Conservation (phyloP, 2,329 filamentous ascomycete genomes). For the Claviceps sp. region DNA sequence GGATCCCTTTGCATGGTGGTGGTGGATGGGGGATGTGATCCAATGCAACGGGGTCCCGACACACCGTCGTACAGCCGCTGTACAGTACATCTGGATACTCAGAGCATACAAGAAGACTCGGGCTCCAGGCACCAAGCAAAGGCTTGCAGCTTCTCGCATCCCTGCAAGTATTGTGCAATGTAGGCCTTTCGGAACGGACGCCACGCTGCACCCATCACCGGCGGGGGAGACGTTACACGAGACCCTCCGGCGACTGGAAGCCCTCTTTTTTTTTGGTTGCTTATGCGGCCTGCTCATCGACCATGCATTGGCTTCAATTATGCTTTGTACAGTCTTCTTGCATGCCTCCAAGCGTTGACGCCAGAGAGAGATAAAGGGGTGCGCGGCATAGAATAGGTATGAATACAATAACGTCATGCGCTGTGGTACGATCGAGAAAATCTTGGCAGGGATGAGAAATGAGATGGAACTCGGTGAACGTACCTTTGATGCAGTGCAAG, state of each 20-base stretch:
- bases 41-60: conserved; percentile 7
- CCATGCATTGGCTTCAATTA: background rate
- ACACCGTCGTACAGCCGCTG: conserved; percentile 11
- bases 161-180: conserved; percentile 8
- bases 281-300: background rate
- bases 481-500: conserved; percentile 2
- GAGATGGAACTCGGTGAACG: conserved; percentile 3
- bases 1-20: conserved; percentile 10
- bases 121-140: conserved; percentile 9
- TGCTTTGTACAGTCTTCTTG: background rate
- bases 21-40: conserved; percentile 9
- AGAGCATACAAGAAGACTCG: conserved; percentile 5
- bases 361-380: background rate
- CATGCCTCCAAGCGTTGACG: background rate
- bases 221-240: conserved; percentile 11
- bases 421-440: background rate
- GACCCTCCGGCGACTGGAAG: conserved; percentile 2
- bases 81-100: conserved; percentile 13
- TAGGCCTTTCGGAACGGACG: conserved; percentile 13
- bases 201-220: conserved; percentile 11
- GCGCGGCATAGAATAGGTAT: background rate
- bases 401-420: background rate
- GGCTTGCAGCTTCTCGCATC: conserved; percentile 7
- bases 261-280: background rate
- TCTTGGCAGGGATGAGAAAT: conserved; percentile 3